phyloP scores from a whole-genome alignment of 169 alveolate genomes.

The Cryptosporidium andersoni region DNA sequence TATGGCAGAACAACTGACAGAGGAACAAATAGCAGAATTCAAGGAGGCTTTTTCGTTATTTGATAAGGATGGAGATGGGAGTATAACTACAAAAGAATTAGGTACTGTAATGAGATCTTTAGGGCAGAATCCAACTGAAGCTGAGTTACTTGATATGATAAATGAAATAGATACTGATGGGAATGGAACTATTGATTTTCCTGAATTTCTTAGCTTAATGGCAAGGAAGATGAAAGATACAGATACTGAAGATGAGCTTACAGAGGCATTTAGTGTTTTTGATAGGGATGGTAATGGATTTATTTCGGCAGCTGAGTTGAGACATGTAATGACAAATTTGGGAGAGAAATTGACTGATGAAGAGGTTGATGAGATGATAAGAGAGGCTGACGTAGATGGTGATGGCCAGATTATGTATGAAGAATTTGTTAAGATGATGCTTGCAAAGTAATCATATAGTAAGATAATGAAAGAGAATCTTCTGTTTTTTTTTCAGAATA shows the following conservation, averaged over 20 bases:
- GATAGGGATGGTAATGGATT: slow-evolving; percentile 95
- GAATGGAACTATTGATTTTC: slow-evolving; percentile 97
- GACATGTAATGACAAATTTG: slow-evolving; percentile 98
- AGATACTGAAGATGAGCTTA: slow-evolving; percentile 98
- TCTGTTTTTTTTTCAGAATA: too few relatives aligned
- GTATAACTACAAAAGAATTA: slow-evolving; percentile 87
- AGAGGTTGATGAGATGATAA: slow-evolving; percentile 99
- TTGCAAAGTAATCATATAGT: slow-evolving; percentile 86
- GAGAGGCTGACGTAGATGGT: slow-evolving; percentile 99
- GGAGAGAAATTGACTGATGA: slow-evolving; percentile 98
- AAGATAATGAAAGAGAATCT: neutral
- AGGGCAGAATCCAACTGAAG: slow-evolving; percentile 98
- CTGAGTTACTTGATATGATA: slow-evolving; percentile 94
- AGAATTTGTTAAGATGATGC: slow-evolving; percentile 98
- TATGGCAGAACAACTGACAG: slow-evolving; percentile 98
- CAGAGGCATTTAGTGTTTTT: slow-evolving; percentile 97
- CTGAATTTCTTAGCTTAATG: slow-evolving; percentile 98
- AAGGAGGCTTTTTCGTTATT: slow-evolving; percentile 99
- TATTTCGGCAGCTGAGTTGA: slow-evolving; percentile 98
- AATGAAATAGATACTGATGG: slow-evolving; percentile 94
- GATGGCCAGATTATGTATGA: slow-evolving; percentile 99
- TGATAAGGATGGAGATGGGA: slow-evolving; percentile 99
- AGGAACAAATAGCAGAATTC: slow-evolving; percentile 99
- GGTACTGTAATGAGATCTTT: slow-evolving; percentile 90
- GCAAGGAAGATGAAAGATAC: slow-evolving; percentile 99